Conservation (phyloP, 1,139 yeast genomes). For the Pneumocystis canis region DNA sequence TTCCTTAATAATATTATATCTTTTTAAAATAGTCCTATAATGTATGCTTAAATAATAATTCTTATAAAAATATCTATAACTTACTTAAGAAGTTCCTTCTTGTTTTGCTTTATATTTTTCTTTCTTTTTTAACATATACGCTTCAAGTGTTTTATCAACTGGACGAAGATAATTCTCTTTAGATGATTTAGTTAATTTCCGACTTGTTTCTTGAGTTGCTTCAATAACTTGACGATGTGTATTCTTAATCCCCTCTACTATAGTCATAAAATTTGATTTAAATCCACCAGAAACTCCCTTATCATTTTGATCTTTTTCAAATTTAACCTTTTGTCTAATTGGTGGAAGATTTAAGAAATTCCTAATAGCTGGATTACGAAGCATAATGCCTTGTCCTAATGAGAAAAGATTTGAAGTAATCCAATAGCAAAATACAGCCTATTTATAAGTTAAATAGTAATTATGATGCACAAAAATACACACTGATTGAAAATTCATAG, state of each 20-base stretch:
- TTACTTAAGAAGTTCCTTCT: background rate
- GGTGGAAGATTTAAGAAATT: constrained; percentile 6
- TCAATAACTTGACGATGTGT: background rate
- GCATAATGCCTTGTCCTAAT: constrained; percentile 10
- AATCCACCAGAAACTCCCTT: background rate
- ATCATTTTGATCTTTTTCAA: background rate
- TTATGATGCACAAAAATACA: constrained; percentile 74
- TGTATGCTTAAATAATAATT: background rate
- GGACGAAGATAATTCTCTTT: background rate
- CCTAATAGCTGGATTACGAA: constrained; percentile 7
- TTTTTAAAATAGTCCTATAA: background rate
- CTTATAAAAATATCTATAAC: too few relatives aligned
- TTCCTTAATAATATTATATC: background rate
- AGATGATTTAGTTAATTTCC: background rate
- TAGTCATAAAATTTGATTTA: background rate
- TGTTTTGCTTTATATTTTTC: background rate
- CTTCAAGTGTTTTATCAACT: background rate
- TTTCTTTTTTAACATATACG: background rate
- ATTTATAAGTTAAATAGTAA: constrained; percentile 60
- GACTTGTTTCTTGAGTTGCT: background rate
- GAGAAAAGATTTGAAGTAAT: constrained; percentile 10
- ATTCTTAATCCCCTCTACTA: background rate
- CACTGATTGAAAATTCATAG: constrained; percentile 74
- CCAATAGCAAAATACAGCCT: constrained; percentile 29
- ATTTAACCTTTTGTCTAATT: background rate